Evolutionary conservation across 352 stramenopile genomes (phyloP), one percentile per base, ranked within the genome.

Genomic region (Globisporangium carolinianum): DNA sequence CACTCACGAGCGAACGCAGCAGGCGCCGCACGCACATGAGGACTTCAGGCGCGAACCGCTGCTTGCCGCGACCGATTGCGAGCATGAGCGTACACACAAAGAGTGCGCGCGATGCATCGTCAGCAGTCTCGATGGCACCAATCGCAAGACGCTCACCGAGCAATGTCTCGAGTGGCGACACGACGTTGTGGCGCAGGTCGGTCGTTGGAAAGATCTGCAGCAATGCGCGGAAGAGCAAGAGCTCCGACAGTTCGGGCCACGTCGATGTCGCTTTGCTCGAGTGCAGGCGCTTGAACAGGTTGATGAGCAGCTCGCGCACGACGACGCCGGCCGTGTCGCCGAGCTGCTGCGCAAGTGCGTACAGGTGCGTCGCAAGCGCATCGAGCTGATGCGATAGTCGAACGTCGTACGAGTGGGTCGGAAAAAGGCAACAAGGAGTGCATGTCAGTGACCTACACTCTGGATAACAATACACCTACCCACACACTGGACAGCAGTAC

Each of bases 141-240:
- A 89, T 86, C 52, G 73, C 75, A 32, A 98, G 71, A 32, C 86
- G 87, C 61, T 98, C 88, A 10, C 89, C 87, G 12, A 98, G 65
- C 18, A 98, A 63, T 39, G 97, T 87, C 64, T 97, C 79, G 47
- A 94, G 76, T 0, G 94, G 94, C 47, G 90, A 97, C 18, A 98
- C 69, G 35, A 99, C 85, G 52, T 95, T 89, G 71, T 99, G 94
- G n/a, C 89, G 80, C 67, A 94, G 76, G 75, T 99, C 96, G 6
- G 94, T 97, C 2, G 88, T 87, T 17, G 93, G 92, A 70, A 98
- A 99, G 43, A 99, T 81, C 47, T 95, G 77, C 2, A 75, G 77
- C 7, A 98, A 55, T 8, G 83, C 78, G 57, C 89, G 86, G 57
- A 98, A 87, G 36, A 98, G 70, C 51, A 99, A 70, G 45, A 98